Conservation (phyloP, 768 basidiomycete species). For the Crucibulum laeve region DNA sequence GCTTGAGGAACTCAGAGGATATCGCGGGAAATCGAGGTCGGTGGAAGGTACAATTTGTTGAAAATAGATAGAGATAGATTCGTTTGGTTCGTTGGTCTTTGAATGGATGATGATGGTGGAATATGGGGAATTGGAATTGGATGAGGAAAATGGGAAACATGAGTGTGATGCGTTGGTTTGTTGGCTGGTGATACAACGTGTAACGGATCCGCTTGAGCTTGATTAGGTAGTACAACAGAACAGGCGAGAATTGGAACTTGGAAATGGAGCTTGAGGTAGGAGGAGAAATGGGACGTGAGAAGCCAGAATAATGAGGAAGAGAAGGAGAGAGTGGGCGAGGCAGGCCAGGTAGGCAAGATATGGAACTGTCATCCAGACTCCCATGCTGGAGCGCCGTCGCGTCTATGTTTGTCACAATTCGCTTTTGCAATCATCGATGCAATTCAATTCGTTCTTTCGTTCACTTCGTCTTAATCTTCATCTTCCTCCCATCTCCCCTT, state of each 20-base stretch:
- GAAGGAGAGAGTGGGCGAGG: not conserved
- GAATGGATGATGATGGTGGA: slow-evolving; percentile 6
- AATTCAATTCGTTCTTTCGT: slow-evolving; percentile 1
- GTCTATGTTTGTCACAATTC: too few species aligned
- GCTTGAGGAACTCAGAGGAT: too few species aligned
- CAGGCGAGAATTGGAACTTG: slow-evolving; percentile 17
- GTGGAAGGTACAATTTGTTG: too few species aligned
- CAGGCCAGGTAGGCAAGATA: not conserved
- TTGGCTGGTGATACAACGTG: slow-evolving; percentile 39
- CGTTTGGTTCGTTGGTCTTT: not conserved
- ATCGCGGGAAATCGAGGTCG: too few species aligned
- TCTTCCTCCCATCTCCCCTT: not conserved
- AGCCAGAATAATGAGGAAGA: slow-evolving; percentile 6
- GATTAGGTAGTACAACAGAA: slow-evolving; percentile 32
- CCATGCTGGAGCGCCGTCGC: not conserved
- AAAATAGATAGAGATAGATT: too few species aligned
- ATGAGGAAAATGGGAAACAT: slow-evolving; percentile 2
- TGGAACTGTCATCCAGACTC: not conserved
- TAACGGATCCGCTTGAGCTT: slow-evolving; percentile 30
- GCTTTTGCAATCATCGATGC: too few species aligned
- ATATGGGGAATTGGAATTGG: slow-evolving; percentile 12
- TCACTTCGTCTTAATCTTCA: not conserved
- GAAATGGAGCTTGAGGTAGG: too few species aligned
- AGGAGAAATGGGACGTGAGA: slow-evolving; percentile 7
- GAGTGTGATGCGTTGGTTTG: slow-evolving; percentile 8